Evolutionary conservation across 495 filamentous ascomycete species (phyloP).

Genomic region (Apiosordaria backusii): DNA sequence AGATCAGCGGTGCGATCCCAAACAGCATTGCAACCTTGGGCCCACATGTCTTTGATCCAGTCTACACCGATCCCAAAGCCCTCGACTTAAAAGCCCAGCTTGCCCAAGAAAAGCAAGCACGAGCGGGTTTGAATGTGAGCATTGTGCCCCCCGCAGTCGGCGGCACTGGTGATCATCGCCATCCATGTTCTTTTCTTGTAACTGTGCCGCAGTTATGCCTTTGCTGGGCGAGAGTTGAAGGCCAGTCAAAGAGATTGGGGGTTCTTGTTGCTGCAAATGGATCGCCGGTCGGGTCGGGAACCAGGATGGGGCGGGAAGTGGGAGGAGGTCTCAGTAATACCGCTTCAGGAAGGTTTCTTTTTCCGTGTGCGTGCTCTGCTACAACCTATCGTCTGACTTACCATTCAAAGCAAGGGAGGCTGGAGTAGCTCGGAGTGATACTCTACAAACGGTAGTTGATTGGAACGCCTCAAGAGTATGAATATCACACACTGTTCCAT

Average conservation of each 20-base stretch:
- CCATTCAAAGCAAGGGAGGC: not conserved
- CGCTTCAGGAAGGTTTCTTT: constrained; percentile 9
- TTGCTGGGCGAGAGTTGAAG: not conserved
- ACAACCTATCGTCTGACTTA: not conserved
- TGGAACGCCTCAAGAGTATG: not conserved
- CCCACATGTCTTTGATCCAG: too few species aligned
- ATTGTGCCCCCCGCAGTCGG: not conserved
- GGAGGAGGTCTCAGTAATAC: not conserved
- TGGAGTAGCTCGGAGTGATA: not conserved
- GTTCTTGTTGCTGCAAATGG: not conserved
- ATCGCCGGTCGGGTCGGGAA: not conserved
- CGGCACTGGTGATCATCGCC: not conserved
- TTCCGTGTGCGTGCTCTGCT: not conserved
- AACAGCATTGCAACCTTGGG: not conserved
- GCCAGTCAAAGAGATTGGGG: constrained; percentile 3
- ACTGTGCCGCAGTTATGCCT: constrained; percentile 2
- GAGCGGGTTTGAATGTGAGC: not conserved
- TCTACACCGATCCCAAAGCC: too few species aligned
- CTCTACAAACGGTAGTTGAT: not conserved
- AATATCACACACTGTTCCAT: too few species aligned
- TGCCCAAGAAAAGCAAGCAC: not conserved
- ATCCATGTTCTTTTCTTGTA: not conserved
- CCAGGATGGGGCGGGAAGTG: constrained; percentile 4
- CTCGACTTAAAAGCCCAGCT: too few species aligned
- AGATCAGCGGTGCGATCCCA: too few species aligned